Evolutionary conservation across 202 grass and related monocot species (phyloP).

Genomic region (Zoysia matrella): DNA sequence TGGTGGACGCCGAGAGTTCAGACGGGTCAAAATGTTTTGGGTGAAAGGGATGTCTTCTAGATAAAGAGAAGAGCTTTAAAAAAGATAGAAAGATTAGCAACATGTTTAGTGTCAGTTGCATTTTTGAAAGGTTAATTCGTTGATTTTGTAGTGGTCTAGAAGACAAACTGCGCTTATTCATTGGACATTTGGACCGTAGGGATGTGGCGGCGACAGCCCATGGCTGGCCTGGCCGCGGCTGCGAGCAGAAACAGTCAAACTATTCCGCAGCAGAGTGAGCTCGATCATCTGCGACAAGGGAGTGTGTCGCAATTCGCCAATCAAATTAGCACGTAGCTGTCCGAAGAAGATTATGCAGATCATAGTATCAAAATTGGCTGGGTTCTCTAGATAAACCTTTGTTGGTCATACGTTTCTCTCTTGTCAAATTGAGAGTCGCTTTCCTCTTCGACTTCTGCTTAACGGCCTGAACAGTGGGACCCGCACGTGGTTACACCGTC

Average conservation of each 20-base stretch:
- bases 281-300: neutral
- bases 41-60: constrained; percentile 8
- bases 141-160: neutral
- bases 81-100: neutral
- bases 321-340: too few species aligned
- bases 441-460: neutral
- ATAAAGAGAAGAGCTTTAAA: neutral
- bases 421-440: neutral
- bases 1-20: neutral
- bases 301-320: neutral
- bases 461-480: neutral
- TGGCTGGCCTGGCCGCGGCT: neutral
- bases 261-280: neutral
- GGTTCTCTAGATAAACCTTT: too few species aligned
- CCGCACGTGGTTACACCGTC: neutral
- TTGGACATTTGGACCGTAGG: neutral
- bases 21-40: constrained; percentile 7
- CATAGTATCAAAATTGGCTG: too few species aligned
- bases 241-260: neutral
- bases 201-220: neutral
- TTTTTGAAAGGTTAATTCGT: neutral
- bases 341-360: too few species aligned
- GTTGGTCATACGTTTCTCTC: neutral
- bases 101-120: neutral
- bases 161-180: neutral